A percentile compares a stretch with the other conserved stretches of the same genome.
phyloP scores from a whole-genome alignment of 257 asterid species.

The Solanum gracilifrons region DNA sequence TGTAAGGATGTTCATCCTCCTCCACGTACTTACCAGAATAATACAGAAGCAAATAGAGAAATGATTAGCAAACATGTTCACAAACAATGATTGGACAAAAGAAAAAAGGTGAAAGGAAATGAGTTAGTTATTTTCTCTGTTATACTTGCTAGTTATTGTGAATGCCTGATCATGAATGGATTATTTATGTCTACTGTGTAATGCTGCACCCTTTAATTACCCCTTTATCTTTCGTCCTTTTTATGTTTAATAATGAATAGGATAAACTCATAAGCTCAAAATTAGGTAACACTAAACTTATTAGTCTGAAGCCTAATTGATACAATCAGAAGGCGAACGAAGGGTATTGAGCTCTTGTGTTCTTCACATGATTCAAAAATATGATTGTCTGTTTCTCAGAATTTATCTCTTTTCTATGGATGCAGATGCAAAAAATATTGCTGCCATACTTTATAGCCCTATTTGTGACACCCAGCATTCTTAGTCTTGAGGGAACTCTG shows the following conservation, averaged over 20 bases:
- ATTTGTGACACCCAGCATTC: constrained; percentile 74
- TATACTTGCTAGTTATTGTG: not conserved
- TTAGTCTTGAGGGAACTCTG: constrained; percentile 92
- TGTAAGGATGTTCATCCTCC: not conserved
- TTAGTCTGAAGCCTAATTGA: not conserved
- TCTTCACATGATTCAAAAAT: not conserved
- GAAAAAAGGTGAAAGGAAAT: not conserved
- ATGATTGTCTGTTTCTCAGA: not conserved
- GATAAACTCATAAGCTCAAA: not conserved
- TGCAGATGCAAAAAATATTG: constrained; percentile 93
- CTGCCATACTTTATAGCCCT: constrained; percentile 80
- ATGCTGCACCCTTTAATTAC: not conserved
- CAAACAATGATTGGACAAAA: not conserved
- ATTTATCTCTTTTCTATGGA: not conserved
- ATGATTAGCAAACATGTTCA: not conserved
- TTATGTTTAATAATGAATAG: not conserved
- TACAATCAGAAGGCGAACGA: not conserved
- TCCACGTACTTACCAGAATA: not conserved
- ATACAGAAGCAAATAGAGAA: not conserved
- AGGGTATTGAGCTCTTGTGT: not conserved
- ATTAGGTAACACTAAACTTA: not conserved
- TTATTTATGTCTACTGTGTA: not conserved
- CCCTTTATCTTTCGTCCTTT: not conserved
- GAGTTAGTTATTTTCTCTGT: not conserved
- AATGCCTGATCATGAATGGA: not conserved